A percentile compares a stretch with the other conserved stretches of the same genome.
These are phyloP conservation scores for Simplicillium sp. DNA, from an alignment of 2,329 filamentous ascomycete species.

Conservation along the genomic window DNA sequence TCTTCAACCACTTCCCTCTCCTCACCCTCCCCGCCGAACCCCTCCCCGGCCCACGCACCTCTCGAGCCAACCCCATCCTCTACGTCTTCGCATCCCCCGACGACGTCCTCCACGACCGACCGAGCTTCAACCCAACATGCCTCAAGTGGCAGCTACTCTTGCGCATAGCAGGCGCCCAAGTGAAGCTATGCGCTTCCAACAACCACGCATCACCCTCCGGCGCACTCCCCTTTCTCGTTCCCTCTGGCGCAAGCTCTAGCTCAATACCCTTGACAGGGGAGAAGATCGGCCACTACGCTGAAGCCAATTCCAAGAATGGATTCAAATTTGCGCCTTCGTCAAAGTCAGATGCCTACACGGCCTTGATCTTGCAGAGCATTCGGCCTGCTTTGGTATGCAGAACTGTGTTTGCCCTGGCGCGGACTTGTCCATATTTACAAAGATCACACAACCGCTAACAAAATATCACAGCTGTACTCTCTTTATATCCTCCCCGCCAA, in stretches of 20 bases:
- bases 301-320: conserved; percentile 21
- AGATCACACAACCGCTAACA: conserved; percentile 6
- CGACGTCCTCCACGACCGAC: conserved; percentile 50
- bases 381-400: conserved; percentile 73
- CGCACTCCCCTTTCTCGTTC: conserved; percentile 78
- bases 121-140: conserved; percentile 87
- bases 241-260: conserved; percentile 24
- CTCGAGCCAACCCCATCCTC: conserved; percentile 47
- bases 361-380: conserved; percentile 67
- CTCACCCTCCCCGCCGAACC: conserved; percentile 64
- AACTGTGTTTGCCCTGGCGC: neutral
- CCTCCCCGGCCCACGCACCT: conserved; percentile 43
- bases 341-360: conserved; percentile 65
- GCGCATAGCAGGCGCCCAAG: conserved; percentile 61
- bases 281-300: conserved; percentile 62
- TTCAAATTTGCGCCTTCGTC: conserved; percentile 37
- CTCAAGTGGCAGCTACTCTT: conserved; percentile 93
- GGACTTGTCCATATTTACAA: neutral
- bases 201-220: conserved; percentile 92
- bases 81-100: conserved; percentile 66
- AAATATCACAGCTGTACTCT: conserved; percentile 53
- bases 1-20: conserved; percentile 82
- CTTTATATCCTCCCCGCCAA: conserved; percentile 70
- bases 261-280: conserved; percentile 34
- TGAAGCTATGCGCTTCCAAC: conserved; percentile 61